Percentiles rank a stretch among this genome's conserved stretches.
Conservation (phyloP, 345 rosid genomes). For the Dovyalis caffra region DNA sequence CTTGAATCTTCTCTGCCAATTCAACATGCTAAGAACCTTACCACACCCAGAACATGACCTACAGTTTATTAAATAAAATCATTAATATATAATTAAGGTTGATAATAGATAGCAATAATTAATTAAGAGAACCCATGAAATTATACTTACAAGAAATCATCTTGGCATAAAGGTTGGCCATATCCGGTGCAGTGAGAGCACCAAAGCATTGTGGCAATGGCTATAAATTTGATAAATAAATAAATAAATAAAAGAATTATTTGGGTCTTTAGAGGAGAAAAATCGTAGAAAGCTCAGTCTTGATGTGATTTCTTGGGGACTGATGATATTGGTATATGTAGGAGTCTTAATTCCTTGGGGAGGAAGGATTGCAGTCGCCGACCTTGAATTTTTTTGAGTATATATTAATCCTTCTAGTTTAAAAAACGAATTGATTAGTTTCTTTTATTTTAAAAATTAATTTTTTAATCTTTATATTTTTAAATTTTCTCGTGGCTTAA, state of each 20-base stretch:
- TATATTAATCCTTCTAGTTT: no score
- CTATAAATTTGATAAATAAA: no score
- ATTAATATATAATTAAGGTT: not conserved
- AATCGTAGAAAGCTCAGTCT: not conserved
- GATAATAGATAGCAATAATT: no score
- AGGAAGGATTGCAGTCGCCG: not conserved
- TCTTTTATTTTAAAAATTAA: no score
- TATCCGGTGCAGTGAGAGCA: not conserved
- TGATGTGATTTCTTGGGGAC: not conserved
- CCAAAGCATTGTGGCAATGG: not conserved
- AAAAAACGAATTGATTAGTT: no score
- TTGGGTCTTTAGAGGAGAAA: not conserved
- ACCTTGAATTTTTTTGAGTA: not conserved
- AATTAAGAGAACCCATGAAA: not conserved
- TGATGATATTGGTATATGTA: no score
- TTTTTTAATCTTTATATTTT: no score
- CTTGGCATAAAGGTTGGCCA: not conserved
- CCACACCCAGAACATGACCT: conserved; percentile 8
- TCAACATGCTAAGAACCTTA: not conserved
- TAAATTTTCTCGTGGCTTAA: no score
- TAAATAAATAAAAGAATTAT: no score
- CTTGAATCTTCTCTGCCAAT: not conserved
- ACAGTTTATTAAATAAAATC: not conserved
- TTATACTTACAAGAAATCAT: not conserved
- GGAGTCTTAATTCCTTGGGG: not conserved